phyloP scores from a whole-genome alignment of 2,329 filamentous ascomycete species.

The Aspergillus carbonarius region DNA sequence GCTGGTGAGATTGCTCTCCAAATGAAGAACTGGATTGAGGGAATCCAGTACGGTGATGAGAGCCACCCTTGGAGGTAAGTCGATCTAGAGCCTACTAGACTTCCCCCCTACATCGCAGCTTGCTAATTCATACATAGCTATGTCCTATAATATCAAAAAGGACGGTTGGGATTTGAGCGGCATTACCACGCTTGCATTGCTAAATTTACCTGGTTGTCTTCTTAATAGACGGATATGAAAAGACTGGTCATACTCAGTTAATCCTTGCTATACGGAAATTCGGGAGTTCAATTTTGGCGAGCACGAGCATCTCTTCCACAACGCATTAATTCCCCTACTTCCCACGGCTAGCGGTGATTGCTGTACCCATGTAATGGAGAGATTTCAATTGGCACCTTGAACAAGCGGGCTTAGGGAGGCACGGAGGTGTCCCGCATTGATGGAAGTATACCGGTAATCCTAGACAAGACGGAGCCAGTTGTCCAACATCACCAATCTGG shows the following conservation, averaged over 20 bases:
- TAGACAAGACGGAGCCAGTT: neutral
- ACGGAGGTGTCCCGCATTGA: neutral
- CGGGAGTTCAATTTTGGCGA: neutral
- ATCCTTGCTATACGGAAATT: neutral
- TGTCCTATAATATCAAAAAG: slow-evolving; percentile 21
- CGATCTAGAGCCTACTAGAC: neutral
- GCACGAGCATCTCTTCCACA: neutral
- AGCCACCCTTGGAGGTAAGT: slow-evolving; percentile 84
- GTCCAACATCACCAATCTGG: neutral
- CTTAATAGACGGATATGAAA: neutral
- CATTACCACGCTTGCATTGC: neutral
- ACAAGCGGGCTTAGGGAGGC: neutral
- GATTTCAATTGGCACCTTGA: neutral
- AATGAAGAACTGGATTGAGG: slow-evolving; percentile 98
- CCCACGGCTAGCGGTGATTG: neutral
- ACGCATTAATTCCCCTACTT: neutral
- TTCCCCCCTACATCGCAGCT: neutral
- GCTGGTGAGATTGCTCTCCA: slow-evolving; percentile 79
- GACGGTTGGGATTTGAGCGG: neutral
- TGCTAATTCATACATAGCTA: slow-evolving; percentile 21
- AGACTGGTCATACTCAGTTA: neutral
- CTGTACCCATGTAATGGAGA: neutral
- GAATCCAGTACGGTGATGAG: slow-evolving; percentile 91
- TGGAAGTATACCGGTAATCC: neutral
- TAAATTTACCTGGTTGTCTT: neutral